Percentiles rank a stretch among this genome's conserved stretches.
phyloP scores from a whole-genome alignment of 2,329 filamentous ascomycete genomes.

The Cercospora sp. region DNA sequence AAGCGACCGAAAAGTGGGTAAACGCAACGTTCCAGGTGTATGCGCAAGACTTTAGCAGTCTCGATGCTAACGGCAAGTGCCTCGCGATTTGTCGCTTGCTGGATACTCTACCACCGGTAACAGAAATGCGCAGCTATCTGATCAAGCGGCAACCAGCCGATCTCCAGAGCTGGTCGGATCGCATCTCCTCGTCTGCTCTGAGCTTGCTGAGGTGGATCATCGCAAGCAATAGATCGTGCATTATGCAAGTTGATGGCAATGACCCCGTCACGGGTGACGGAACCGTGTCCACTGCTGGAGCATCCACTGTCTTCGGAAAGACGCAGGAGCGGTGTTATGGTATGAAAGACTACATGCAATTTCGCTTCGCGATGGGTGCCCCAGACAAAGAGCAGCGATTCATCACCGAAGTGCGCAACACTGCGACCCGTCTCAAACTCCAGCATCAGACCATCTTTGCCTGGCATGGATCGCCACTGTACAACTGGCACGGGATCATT shows the following conservation, averaged over 20 bases:
- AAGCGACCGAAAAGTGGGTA: conserved; percentile 33
- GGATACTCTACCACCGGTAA: conserved; percentile 61
- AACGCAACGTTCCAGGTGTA: conserved; percentile 49
- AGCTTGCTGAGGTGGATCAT: conserved; percentile 82
- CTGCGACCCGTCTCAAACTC: conserved; percentile 43
- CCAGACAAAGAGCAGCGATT: conserved; percentile 84
- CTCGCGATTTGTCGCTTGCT: conserved; percentile 55
- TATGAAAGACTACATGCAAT: conserved; percentile 71
- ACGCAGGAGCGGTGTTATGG: conserved; percentile 56
- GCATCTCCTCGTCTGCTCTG: conserved; percentile 65
- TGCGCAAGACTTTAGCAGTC: conserved; percentile 58
- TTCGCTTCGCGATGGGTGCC: conserved; percentile 82
- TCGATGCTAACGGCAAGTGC: conserved; percentile 50
- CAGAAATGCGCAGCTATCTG: conserved; percentile 55
- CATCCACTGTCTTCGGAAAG: conserved; percentile 12
- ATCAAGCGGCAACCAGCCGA: conserved; percentile 40
- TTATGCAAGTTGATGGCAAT: conserved; percentile 67
- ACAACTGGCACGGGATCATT: conserved; percentile 89
- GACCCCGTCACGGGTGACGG: background rate
- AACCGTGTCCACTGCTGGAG: conserved; percentile 21
- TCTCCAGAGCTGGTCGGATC: conserved; percentile 56
- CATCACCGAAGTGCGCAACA: conserved; percentile 58
- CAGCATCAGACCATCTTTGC: conserved; percentile 73
- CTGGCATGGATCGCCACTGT: conserved; percentile 76
- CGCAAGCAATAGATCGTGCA: conserved; percentile 83